Percentiles rank a stretch among this genome's conserved stretches.
Evolutionary conservation across 1,284 basidiomycete genomes (phyloP).

Genomic region (Trichosporon asahii): DNA sequence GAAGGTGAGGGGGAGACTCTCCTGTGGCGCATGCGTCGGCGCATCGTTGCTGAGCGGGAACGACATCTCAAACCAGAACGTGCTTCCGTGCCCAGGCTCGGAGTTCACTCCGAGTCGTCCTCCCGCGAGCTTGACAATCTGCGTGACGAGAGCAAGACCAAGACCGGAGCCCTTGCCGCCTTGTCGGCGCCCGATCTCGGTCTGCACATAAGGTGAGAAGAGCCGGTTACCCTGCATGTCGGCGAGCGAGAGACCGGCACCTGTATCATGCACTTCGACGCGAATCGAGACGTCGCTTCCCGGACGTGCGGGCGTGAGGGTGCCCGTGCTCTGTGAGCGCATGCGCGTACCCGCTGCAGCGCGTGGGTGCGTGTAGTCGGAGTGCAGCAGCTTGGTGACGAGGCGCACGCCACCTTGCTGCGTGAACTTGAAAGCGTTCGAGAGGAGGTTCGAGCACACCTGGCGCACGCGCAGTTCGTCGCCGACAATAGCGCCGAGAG

Average conservation of each 20-base stretch:
- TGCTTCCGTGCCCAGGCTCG: conserved; percentile 43
- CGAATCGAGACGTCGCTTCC: conserved; percentile 57
- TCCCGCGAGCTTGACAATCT: conserved; percentile 78
- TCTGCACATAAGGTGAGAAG: conserved; percentile 52
- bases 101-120: conserved; percentile 66
- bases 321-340: neutral
- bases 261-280: conserved; percentile 77
- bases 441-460: conserved; percentile 58
- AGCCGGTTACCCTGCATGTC: conserved; percentile 63
- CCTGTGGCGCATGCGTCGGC: neutral
- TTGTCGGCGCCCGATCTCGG: conserved; percentile 66
- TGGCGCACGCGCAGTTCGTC: conserved; percentile 68
- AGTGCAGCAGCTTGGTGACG: conserved; percentile 48
- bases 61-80: conserved; percentile 40
- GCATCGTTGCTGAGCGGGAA: neutral
- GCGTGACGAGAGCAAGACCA: conserved; percentile 82
- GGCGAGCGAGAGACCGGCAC: conserved; percentile 65
- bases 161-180: conserved; percentile 82
- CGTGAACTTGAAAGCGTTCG: conserved; percentile 60
- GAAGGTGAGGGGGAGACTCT: neutral
- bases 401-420: conserved; percentile 54
- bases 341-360: neutral
- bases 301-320: no score
- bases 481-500: conserved; percentile 57
- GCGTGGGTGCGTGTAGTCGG: conserved; percentile 15